phyloP scores from a whole-genome alignment of 2,329 filamentous ascomycete genomes.

The Emericellopsis atlantica region DNA sequence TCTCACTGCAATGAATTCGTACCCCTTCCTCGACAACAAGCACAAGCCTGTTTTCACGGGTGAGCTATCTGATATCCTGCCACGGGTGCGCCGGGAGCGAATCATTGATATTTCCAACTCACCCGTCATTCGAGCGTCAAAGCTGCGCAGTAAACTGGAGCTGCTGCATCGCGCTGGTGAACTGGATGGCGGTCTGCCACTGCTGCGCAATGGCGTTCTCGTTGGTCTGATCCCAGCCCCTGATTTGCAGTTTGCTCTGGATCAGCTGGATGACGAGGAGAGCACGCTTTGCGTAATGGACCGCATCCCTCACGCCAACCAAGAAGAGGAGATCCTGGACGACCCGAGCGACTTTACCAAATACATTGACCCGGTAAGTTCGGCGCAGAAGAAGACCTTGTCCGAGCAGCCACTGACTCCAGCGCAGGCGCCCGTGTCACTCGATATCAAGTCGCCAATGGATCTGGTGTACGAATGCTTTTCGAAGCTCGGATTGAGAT shows the following conservation, averaged over 20 bases:
- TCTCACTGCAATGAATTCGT: constrained; percentile 91
- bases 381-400: not conserved
- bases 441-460: constrained; percentile 84
- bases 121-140: constrained; percentile 62
- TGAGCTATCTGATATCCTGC: constrained; percentile 76
- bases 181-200: constrained; percentile 82
- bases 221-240: constrained; percentile 89
- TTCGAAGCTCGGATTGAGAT: constrained; percentile 81
- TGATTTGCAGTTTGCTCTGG: constrained; percentile 85
- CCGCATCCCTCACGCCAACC: constrained; percentile 47
- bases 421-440: constrained; percentile 62
- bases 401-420: not conserved
- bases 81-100: constrained; percentile 59
- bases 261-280: constrained; percentile 66
- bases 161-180: constrained; percentile 75
- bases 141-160: constrained; percentile 70
- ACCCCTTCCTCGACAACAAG: constrained; percentile 96
- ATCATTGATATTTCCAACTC: constrained; percentile 83
- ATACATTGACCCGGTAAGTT: constrained; percentile 72
- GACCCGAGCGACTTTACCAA: constrained; percentile 78
- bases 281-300: constrained; percentile 74
- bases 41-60: constrained; percentile 83
- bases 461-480: constrained; percentile 96
- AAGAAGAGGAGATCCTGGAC: constrained; percentile 45
- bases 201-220: constrained; percentile 65